Evolutionary conservation across 1,284 basidiomycete species (phyloP).

Genomic region (Malassezia dermatis): DNA sequence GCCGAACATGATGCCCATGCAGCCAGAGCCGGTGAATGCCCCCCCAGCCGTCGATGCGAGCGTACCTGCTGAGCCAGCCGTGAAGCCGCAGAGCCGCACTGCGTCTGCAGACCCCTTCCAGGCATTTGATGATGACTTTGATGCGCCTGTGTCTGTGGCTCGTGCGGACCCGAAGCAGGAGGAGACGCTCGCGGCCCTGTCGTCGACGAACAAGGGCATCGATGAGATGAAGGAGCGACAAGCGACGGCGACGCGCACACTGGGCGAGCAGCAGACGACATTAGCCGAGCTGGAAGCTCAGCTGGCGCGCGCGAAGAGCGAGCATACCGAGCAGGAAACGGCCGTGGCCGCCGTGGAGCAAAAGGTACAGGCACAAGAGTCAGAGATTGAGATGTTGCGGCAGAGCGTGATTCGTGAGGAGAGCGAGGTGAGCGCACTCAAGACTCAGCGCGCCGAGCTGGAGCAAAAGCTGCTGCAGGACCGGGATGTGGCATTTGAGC

Average conservation of each 20-base stretch:
- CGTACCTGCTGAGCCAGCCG: not conserved
- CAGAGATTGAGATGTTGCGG: conserved; percentile 64
- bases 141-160: not conserved
- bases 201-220: conserved; percentile 33
- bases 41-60: not conserved
- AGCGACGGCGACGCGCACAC: conserved; percentile 21
- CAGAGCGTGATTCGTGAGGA: conserved; percentile 79
- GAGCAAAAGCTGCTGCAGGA: conserved; percentile 78
- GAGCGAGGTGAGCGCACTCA: conserved; percentile 77
- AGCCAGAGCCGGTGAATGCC: not conserved
- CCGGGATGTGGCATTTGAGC: conserved; percentile 81
- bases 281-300: conserved; percentile 41
- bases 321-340: conserved; percentile 74
- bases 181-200: conserved; percentile 18
- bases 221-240: conserved; percentile 27
- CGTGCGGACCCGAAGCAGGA: not conserved
- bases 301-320: conserved; percentile 52
- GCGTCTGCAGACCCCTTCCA: not conserved
- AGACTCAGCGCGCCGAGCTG: conserved; percentile 82
- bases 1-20: not conserved
- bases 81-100: conserved; percentile 16
- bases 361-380: conserved; percentile 61
- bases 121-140: conserved; percentile 14
- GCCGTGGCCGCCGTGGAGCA: conserved; percentile 64
- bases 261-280: conserved; percentile 22